Evolutionary conservation across 306 rosid genomes (phyloP), one percentile per base, ranked within the genome.

Genomic region (Cajanus cajan): DNA sequence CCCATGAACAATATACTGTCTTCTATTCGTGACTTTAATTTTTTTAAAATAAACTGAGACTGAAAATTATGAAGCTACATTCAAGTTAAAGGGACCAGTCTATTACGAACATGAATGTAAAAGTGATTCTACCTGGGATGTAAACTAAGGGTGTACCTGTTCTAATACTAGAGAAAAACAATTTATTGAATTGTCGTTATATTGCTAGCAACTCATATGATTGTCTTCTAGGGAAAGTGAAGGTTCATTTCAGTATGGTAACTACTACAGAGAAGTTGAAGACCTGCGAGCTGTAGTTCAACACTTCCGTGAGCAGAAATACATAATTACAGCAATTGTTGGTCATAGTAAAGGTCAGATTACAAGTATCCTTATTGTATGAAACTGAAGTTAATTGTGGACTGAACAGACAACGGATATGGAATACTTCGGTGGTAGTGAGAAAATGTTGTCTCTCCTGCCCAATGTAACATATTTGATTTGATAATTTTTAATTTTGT

Each of bases 271-370:
- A 83, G 97, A 92, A 82, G 89, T 90, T 62, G 95, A 88, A 66
- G 98, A 94, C 78, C 76, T 92, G 76, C 86, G 87, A 24, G 86
- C 92, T 55, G 92, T 89, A 34, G 87, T 90, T 36, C 89, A 86
- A 80, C 82, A 90, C 83, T 94, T 92, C 83, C 88, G 65, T 0
- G 75, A 80, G 78, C 75, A 84, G 81, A 82, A 90, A 66, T 87
- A 54, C 61, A 59, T 64, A 43, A 77, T 88, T 73, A 55, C 62
- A n/a, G 88, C 98, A 63, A 87, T 94, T 71, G 78, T 91, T 83
- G 97, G 97, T 64, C 97, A 94, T 86, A 90, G 98, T 78, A 92
- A 92, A 90, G 98, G 97, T 94, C 72, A 80, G 79, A 74, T 39
- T 67, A 44, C 69, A 43, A 31, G 15, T 67, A 18, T 78, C 73